Evolutionary conservation across 805 yeast species (phyloP).

Genomic region (Candida awuae): DNA sequence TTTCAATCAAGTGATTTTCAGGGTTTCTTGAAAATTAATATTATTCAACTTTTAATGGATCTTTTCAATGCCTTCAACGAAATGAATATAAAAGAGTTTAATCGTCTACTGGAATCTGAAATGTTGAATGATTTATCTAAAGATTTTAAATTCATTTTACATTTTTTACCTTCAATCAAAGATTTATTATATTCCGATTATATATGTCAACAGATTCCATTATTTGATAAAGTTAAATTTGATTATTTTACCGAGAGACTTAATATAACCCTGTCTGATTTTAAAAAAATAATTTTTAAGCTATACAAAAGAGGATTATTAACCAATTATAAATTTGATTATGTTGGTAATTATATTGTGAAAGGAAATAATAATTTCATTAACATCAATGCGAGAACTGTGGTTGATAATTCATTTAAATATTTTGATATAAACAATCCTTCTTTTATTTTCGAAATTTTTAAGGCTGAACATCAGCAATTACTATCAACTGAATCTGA

Average conservation of each 20-base stretch:
- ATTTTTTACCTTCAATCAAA: slow-evolving; percentile 21
- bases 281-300: slow-evolving; percentile 22
- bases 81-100: slow-evolving; percentile 20
- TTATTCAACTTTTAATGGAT: slow-evolving; percentile 20
- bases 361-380: slow-evolving; percentile 2
- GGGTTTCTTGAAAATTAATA: slow-evolving; percentile 21
- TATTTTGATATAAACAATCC: not conserved
- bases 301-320: slow-evolving; percentile 22
- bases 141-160: slow-evolving; percentile 14
- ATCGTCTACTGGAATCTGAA: slow-evolving; percentile 14
- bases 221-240: slow-evolving; percentile 21
- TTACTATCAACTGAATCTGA: not conserved
- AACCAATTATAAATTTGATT: slow-evolving; percentile 20
- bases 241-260: slow-evolving; percentile 16
- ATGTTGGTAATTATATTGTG: slow-evolving; percentile 15
- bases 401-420: slow-evolving; percentile 1
- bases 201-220: slow-evolving; percentile 16
- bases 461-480: not conserved
- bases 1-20: slow-evolving; percentile 65
- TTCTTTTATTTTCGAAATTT: not conserved
- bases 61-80: slow-evolving; percentile 23
- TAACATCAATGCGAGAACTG: not conserved
- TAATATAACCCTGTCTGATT: slow-evolving; percentile 12
- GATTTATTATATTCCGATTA: slow-evolving; percentile 22
- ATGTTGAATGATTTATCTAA: slow-evolving; percentile 10